These are phyloP conservation scores for Trichoderma pleuroti DNA, from an alignment of 2,329 filamentous ascomycete genomes.

Conservation along the genomic window DNA sequence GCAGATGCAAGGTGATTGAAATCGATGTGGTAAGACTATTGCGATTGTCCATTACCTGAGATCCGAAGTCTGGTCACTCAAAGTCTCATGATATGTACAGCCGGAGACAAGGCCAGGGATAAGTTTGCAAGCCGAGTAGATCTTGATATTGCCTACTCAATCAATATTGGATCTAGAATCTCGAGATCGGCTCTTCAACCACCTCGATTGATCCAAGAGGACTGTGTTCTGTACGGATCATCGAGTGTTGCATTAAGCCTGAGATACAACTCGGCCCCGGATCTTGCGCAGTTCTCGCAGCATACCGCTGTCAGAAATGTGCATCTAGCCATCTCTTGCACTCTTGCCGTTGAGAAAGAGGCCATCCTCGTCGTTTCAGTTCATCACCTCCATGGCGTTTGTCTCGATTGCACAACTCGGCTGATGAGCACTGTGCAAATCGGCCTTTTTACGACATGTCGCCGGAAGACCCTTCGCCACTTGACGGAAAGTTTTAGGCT, in stretches of 20 bases:
- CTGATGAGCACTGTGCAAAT: background rate
- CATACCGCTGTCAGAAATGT: background rate
- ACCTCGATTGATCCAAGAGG: background rate
- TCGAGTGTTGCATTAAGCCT: background rate
- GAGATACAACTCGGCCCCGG: background rate
- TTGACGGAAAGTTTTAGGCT: background rate
- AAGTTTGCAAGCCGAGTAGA: background rate
- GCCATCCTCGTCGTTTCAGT: background rate
- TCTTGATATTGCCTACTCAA: background rate
- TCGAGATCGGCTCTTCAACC: background rate
- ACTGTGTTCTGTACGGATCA: background rate
- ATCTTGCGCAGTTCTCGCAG: background rate
- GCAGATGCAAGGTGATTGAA: background rate
- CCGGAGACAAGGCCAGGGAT: background rate
- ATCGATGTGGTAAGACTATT: background rate
- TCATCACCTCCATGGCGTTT: background rate
- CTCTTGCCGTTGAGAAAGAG: background rate
- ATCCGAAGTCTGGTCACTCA: too few species aligned
- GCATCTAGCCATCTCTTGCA: background rate
- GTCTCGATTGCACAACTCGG: background rate
- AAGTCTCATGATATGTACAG: too few species aligned
- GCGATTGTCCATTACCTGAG: background rate
- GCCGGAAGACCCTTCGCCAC: background rate
- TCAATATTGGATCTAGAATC: background rate
- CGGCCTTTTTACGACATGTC: background rate